Base-by-base conservation (phyloP, 2,329 filamentous ascomycete genomes). In the Thelonectria olida region DNA sequence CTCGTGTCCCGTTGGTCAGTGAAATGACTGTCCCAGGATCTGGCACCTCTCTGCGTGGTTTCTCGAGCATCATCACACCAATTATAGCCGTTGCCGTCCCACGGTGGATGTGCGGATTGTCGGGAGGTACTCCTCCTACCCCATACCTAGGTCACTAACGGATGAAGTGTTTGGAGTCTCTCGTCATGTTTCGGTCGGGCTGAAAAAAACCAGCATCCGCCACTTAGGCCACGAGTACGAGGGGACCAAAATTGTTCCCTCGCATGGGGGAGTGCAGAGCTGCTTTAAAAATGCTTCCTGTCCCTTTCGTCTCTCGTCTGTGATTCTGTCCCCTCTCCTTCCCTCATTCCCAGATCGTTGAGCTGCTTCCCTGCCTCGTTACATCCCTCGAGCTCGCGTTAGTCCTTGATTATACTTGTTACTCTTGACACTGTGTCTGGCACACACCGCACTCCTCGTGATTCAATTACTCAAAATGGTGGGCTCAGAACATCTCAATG, bases 401-500 rank as follows among this genome's bases (percentile, higher is more conserved):
- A 7, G 36, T 31, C 28, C 28, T 31, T 31, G 7, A 34, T 34
- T 6, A 3, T n/a, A n/a, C n/a, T n/a, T n/a, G n/a, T n/a, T n/a
- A n/a, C n/a, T n/a, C n/a, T n/a, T n/a, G n/a, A n/a, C n/a, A n/a
- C n/a, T n/a, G n/a, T n/a, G n/a, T n/a, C n/a, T n/a, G n/a, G n/a
- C n/a, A n/a, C n/a, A n/a, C n/a, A n/a, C 38, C 19, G 52, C 44
- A 41, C 9, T 42, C 13, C 20, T 39, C 45, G 60, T 59, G 12
- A 61, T 58, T 53, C 56, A 60, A 52, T 39, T 38, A 19, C 44
- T 58, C 64, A 67, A 27, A n/a, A 75, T 75, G 73, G 60, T 64
- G 28, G 65, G 52, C 56, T 58, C 62, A 25, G 69, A 69, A 39
- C 44, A 66, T 50, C 72, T 79, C 49, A 88, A 88, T 69, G 81